These are phyloP conservation scores for Fusarium proliferatum DNA, from an alignment of 2,329 filamentous ascomycete genomes.

Conservation along the genomic window DNA sequence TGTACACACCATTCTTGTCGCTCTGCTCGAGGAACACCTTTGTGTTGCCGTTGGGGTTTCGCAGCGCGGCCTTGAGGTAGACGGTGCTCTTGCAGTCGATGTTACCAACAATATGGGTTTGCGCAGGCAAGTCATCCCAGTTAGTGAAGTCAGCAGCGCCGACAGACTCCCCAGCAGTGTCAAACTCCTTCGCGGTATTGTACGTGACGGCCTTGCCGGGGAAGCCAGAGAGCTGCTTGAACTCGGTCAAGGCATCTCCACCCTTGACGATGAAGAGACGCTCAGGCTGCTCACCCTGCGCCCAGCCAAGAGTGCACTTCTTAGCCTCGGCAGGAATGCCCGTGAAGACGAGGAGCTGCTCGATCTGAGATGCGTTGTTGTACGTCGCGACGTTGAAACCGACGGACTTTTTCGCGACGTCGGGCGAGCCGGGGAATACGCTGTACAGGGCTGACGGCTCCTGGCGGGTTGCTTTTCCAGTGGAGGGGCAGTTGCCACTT, in stretches of 20 bases:
- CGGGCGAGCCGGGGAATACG: constrained; percentile 32
- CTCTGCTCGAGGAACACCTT: constrained; percentile 48
- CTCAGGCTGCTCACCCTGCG: constrained; percentile 51
- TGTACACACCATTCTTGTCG: constrained; percentile 45
- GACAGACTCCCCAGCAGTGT: constrained; percentile 19
- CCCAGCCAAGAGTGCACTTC: constrained; percentile 48
- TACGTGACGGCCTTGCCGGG: constrained; percentile 39
- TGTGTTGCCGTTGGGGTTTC: constrained; percentile 40
- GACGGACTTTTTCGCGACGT: constrained; percentile 20
- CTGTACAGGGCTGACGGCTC: constrained; percentile 29
- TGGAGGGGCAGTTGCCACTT: constrained; percentile 11
- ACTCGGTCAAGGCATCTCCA: constrained; percentile 37
- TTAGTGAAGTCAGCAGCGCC: constrained; percentile 47
- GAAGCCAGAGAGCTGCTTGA: constrained; percentile 44
- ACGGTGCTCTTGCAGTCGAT: constrained; percentile 46
- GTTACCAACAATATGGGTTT: constrained; percentile 39
- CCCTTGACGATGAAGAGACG: constrained; percentile 53
- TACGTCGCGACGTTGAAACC: constrained; percentile 43
- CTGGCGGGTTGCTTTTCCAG: background rate
- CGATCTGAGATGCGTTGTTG: constrained; percentile 39
- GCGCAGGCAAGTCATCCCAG: constrained; percentile 43
- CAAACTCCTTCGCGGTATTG: constrained; percentile 39
- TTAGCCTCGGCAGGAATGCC: constrained; percentile 47
- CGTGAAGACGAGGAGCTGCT: constrained; percentile 49
- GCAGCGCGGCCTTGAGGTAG: constrained; percentile 44